Evolutionary conservation across 495 filamentous ascomycete genomes (phyloP), one percentile per base, ranked within the genome.

Genomic region (Penicillium cataractarum): DNA sequence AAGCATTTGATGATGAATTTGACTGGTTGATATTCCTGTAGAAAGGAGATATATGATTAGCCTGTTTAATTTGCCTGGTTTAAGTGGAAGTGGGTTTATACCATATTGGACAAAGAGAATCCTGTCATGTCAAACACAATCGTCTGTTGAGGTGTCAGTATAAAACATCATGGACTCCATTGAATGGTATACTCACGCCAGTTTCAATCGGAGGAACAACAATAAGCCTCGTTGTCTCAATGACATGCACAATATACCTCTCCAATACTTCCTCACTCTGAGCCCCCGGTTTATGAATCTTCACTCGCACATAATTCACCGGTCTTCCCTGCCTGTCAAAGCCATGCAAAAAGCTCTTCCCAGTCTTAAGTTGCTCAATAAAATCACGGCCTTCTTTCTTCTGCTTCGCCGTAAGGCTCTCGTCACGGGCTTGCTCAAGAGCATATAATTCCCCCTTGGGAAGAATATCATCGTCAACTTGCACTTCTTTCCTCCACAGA

Each of bases 1-100:
- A 99, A 97, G 72, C 91, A 95, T 76, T 94, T 93, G 76, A 97
- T 93, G 82, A 98, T 92, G 79, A 97, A 97, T 70, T 93, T 97
- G 19, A 98, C 91, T 0, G 95, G 93, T 0, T 91, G 86, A 72
- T 97, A 97, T 73, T 98, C 94, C 90, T 44, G 17, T 22, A n/a
- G 40, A 10, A 21, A 24, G n/a, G 22, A 15, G 35, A n/a, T 26
- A 2, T 4, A 17, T 39, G 1, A 22, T 22, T 22, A 13, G 22
- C 9, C 1, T 22, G n/a, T n/a, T n/a, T n/a, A n/a, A n/a, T n/a
- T n/a, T n/a, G n/a, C n/a, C n/a, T n/a, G n/a, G n/a, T n/a, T n/a
- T n/a, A n/a, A n/a, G n/a, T n/a, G n/a, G n/a, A n/a, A 22, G 10
- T 7, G n/a, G 17, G 4, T 22, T 15, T 78, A 66, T 77, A 91